Base-by-base conservation (phyloP, 2,329 filamentous ascomycete genomes). In the Penicillium polonicum region DNA sequence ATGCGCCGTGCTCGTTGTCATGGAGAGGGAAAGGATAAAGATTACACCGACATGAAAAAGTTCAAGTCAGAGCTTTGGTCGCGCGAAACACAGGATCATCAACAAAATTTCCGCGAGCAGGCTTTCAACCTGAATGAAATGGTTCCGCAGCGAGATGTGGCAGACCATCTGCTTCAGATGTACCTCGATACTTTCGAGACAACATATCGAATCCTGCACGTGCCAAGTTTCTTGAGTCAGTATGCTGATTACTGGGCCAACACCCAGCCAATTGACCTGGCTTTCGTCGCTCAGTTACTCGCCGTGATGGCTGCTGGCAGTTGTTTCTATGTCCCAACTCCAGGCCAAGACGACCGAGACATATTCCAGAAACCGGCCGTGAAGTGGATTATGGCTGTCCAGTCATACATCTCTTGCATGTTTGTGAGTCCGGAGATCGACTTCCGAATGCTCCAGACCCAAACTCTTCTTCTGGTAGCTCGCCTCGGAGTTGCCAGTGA, bases 141-240 rank as follows among this genome's bases (percentile, higher is more conserved):
- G 45, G 65, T 88, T 0, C 84, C 85, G 0, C 55, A 69, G 17
- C 68, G 64, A 36, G 53, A 61, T 25, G 59, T 83, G 0, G 79
- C 81, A 0, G 82, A 86, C 57, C 69, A 77, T 51, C 76, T 86
- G 1, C 72, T 86, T 17, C 74, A 80, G 9, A 70, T 74, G 31
- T 86, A 86, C 71, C 71, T 88, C 19, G 74, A 82, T 48, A 81
- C 81, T 0, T 79, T 83, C 61, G 84, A 87, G 64, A 80, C 81
- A 1, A 79, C 83, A 17, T 79, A 83, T 60, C 79, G 85, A 3
- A 77, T 88, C 25, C 57, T 88, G 9, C 82, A 88, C 66, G 68
- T 83, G 1, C 84, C 85, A 0, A 81, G 79, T 0, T 87, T 88
- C 60, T 73, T 77, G 44, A 74, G 74, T 12, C 81, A 85, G 33